Base-by-base conservation (phyloP, 768 basidiomycete genomes). In the Amanita rubescens region DNA sequence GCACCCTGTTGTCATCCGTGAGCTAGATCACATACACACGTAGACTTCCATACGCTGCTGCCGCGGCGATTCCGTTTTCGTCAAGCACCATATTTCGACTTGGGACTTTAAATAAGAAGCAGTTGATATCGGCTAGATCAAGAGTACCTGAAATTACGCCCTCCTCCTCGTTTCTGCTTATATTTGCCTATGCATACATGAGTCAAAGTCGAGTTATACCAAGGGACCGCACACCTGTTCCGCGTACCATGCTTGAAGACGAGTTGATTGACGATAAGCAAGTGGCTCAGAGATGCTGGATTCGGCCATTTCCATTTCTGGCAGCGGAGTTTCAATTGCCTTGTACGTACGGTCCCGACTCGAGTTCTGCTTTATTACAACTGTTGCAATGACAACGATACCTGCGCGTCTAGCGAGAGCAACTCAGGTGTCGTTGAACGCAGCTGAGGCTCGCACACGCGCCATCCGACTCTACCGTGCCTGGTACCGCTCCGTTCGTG, bases 401-500 rank as follows among this genome's bases (percentile, higher is more conserved):
- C 94, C 95, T 15, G 69, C 93, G 38, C 84, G 95, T 35, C 80
- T 99, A 8, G 90, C 95, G 15, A 82, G 80, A 57, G 64, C 81
- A 5, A 78, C 87, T 3, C 73, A 76, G 34, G 68, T 77, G n/a
- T 90, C 90, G 0, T 63, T 71, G 19, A 75, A 61, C 55, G 63
- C 75, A 5, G 68, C 71, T n/a, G 82, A 88, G 45, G 84, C 90
- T 5, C 81, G 86, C 27, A 70, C 70, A 19, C 78, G 90, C 32
- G 82, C 81, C 9, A 70, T 93, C 17, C 75, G 85, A 43, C 78
- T 96, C 11, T 99, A 98, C 75, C 77, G 94, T 55, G 85, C 84
- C 66, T 99, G 95, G 95, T 87, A 94, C 65, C 86, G 96, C 57
- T 78, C 85, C 43, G 95, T 96, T 63, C 61, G 90, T 80, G 38